Evolutionary conservation across 352 stramenopile species (phyloP).

Genomic region (Thalassiosira exigua): DNA sequence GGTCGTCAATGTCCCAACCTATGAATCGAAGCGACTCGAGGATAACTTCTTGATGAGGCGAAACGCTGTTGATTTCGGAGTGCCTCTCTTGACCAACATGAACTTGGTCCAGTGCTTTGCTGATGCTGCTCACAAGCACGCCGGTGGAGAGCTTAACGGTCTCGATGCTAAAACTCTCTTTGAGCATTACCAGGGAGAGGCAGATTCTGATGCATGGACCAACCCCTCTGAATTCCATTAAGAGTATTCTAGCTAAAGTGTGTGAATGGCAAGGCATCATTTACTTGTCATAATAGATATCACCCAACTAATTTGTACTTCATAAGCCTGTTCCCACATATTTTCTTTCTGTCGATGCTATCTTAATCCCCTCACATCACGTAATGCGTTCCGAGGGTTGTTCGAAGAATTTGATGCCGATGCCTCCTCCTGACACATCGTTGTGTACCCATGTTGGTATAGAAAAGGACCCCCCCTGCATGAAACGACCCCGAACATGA

Average conservation of each 20-base stretch:
- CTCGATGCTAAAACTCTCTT: constrained; percentile 95
- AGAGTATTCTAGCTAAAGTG: constrained; percentile 27
- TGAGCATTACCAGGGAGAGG: constrained; percentile 96
- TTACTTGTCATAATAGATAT: too few relatives aligned
- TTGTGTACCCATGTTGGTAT: too few relatives aligned
- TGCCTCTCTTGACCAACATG: constrained; percentile 98
- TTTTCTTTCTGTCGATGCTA: too few relatives aligned
- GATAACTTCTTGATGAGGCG: constrained; percentile 95
- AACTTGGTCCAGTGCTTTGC: constrained; percentile 97
- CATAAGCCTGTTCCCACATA: too few relatives aligned
- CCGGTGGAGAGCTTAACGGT: constrained; percentile 91
- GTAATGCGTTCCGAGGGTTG: too few relatives aligned
- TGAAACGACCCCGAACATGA: too few relatives aligned
- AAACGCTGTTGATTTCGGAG: constrained; percentile 96
- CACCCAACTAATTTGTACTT: too few relatives aligned
- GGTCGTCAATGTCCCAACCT: constrained; percentile 93
- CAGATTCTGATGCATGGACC: constrained; percentile 92
- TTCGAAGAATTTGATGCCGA: too few relatives aligned
- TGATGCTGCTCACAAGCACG: constrained; percentile 89
- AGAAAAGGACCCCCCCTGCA: too few relatives aligned
- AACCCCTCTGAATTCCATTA: constrained; percentile 95
- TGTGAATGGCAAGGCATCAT: too few relatives aligned
- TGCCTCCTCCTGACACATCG: too few relatives aligned
- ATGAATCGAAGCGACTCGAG: constrained; percentile 85
- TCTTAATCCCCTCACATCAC: too few relatives aligned